A percentile compares a stretch with the other conserved stretches of the same genome.
phyloP scores from a whole-genome alignment of 2,329 filamentous ascomycete species.

The Sporothrix euskadiensis region DNA sequence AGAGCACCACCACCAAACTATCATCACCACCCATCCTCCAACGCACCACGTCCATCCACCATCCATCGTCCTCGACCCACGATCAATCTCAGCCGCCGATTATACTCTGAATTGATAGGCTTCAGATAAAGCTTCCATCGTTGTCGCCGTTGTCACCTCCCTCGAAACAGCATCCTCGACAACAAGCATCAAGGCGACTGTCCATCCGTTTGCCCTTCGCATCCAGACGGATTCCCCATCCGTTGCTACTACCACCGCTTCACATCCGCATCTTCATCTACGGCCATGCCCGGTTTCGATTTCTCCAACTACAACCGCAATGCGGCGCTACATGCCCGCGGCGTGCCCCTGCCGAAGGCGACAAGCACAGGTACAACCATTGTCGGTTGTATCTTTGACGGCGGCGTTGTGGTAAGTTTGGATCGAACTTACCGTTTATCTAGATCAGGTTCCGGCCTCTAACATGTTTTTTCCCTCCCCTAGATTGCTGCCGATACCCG shows the following conservation, averaged over 20 bases:
- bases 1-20: background rate
- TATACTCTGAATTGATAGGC: background rate
- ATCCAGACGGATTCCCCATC: background rate
- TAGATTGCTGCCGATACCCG: conserved; percentile 97
- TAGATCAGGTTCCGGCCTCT: background rate
- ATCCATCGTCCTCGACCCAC: background rate
- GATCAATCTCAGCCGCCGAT: background rate
- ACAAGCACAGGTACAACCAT: conserved; percentile 99
- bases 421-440: background rate
- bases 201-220: background rate
- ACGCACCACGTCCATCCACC: conserved; percentile 4
- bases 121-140: background rate
- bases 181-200: background rate
- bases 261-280: background rate
- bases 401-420: conserved; percentile 85
- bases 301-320: conserved; percentile 99
- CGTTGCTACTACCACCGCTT: background rate
- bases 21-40: conserved; percentile 9
- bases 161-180: background rate
- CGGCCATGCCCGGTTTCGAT: conserved; percentile 92
- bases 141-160: background rate
- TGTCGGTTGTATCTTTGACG: conserved; percentile 94
- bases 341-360: conserved; percentile 92
- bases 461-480: background rate
- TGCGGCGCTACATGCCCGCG: conserved; percentile 88